These are phyloP conservation scores for Rhamnella rubrinervis DNA, from an alignment of 331 rosid species.

Conservation along the genomic window DNA sequence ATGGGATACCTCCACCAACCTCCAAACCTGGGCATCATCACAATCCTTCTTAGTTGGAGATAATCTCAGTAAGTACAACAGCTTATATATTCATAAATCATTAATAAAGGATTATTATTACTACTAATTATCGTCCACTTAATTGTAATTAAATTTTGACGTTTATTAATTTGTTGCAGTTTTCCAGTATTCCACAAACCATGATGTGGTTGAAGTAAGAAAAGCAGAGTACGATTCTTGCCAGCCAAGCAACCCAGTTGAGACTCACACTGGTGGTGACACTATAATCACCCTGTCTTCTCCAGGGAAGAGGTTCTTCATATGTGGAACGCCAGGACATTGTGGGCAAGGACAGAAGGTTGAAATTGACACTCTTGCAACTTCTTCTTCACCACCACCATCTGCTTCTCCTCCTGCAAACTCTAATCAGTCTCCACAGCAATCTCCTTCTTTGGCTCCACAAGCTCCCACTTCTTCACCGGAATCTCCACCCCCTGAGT, in stretches of 20 bases:
- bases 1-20: conserved; percentile 59
- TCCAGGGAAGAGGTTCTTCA: conserved; percentile 72
- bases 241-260: conserved; percentile 44
- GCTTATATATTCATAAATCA: not conserved
- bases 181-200: conserved; percentile 61
- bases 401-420: conserved; percentile 20
- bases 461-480: conserved; percentile 15
- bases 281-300: conserved; percentile 60
- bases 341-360: conserved; percentile 79
- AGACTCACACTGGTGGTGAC: conserved; percentile 55
- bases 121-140: no score
- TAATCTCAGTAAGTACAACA: conserved; percentile 52
- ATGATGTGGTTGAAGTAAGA: conserved; percentile 72
- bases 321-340: conserved; percentile 72
- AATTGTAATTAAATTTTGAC: no score
- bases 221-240: conserved; percentile 73
- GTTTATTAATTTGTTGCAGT: conserved; percentile 38
- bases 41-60: conserved; percentile 60
- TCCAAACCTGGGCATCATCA: conserved; percentile 63
- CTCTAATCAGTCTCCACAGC: not conserved
- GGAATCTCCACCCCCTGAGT: conserved; percentile 13
- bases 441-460: conserved; percentile 18
- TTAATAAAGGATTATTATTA: not conserved
- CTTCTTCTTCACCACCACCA: conserved; percentile 19
- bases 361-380: conserved; percentile 56